Evolutionary conservation across 2,329 filamentous ascomycete species (phyloP).

Genomic region (Dactylellina sp.): DNA sequence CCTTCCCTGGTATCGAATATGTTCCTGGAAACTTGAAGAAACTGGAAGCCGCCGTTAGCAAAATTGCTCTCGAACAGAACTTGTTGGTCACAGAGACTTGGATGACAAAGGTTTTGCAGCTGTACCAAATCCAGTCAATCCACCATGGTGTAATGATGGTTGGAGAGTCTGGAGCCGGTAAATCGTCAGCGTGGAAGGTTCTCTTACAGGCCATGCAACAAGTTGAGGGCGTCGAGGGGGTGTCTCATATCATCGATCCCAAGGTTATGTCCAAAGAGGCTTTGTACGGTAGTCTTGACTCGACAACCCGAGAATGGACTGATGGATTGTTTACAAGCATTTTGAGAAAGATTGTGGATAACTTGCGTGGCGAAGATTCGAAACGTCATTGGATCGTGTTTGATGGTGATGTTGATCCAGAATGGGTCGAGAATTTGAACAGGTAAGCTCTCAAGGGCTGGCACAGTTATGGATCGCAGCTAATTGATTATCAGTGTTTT

Average conservation of each 20-base stretch:
- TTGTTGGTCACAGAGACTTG: constrained; percentile 91
- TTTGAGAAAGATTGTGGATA: constrained; percentile 97
- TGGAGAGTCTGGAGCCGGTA: constrained; percentile 95
- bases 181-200: constrained; percentile 93
- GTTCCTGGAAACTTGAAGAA: constrained; percentile 85
- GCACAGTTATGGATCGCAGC: neutral
- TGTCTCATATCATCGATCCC: constrained; percentile 97
- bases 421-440: constrained; percentile 99
- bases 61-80: constrained; percentile 84
- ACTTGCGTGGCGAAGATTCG: constrained; percentile 92
- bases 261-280: constrained; percentile 99
- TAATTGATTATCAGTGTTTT: constrained; percentile 73
- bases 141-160: constrained; percentile 99
- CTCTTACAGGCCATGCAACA: constrained; percentile 90
- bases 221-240: constrained; percentile 90
- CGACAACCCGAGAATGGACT: constrained; percentile 98
- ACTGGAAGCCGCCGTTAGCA: constrained; percentile 82
- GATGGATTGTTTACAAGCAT: constrained; percentile 98
- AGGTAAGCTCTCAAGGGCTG: constrained; percentile 64
- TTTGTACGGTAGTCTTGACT: constrained; percentile 93
- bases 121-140: constrained; percentile 97
- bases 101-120: constrained; percentile 96
- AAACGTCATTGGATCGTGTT: constrained; percentile 99
- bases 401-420: constrained; percentile 97
- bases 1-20: constrained; percentile 94